A percentile compares a stretch with the other conserved stretches of the same genome.
Conservation (phyloP, 495 filamentous ascomycete species). For the Xylaria curta region DNA sequence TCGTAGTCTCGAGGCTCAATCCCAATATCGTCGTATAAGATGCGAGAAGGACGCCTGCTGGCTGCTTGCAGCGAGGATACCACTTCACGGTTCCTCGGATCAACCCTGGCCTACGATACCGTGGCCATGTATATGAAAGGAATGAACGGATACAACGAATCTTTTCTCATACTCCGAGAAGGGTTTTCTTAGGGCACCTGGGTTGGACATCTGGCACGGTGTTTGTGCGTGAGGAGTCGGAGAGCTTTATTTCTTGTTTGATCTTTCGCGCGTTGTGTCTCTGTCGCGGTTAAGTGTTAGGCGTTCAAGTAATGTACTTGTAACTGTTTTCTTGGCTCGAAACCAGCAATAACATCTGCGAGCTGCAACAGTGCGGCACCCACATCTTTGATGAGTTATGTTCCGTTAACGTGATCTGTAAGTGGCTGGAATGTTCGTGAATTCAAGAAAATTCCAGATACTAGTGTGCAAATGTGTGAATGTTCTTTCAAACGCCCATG, state of each 20-base stretch:
- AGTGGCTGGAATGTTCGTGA: background rate
- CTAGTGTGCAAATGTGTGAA: background rate
- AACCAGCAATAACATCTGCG: conserved; percentile 12
- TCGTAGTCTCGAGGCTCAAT: conserved; percentile 16
- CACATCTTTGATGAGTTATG: background rate
- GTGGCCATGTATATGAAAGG: conserved; percentile 36
- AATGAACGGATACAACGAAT: conserved; percentile 33
- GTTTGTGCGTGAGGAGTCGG: conserved; percentile 27
- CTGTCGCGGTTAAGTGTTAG: conserved; percentile 15
- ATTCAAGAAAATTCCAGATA: background rate
- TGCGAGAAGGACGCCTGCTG: conserved; percentile 15
- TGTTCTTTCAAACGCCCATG: background rate
- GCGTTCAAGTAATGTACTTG: conserved; percentile 29
- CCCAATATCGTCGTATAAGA: background rate
- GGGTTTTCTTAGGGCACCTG: conserved; percentile 28
- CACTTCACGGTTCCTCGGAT: conserved; percentile 19
- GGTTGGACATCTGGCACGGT: conserved; percentile 31
- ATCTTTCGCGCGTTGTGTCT: conserved; percentile 22
- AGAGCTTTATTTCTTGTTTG: conserved; percentile 22
- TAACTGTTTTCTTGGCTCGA: conserved; percentile 13
- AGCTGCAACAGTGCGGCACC: conserved; percentile 22
- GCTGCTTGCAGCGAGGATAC: conserved; percentile 13
- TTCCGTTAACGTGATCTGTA: background rate
- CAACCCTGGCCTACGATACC: conserved; percentile 6
- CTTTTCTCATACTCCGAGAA: conserved; percentile 38